These are phyloP conservation scores for Luffa acutangula DNA, from an alignment of 306 rosid species.

Conservation along the genomic window DNA sequence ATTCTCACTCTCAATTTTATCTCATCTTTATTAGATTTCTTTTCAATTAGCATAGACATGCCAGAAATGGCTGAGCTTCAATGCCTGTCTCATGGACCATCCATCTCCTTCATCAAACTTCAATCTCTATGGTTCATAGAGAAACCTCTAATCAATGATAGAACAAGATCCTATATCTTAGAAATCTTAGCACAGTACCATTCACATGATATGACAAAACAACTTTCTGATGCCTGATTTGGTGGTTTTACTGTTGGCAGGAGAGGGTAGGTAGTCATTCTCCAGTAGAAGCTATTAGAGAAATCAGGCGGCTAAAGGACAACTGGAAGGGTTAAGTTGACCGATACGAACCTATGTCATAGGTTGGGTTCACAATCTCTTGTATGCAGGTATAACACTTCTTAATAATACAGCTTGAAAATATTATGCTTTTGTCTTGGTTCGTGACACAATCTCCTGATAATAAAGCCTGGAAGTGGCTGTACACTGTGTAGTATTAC, in stretches of 20 bases:
- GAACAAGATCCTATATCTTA: not conserved
- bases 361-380: not conserved
- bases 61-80: not conserved
- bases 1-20: not conserved
- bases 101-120: not conserved
- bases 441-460: not conserved
- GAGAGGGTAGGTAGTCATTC: conserved; percentile 41
- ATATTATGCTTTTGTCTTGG: not conserved
- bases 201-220: not conserved
- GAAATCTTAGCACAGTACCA: not conserved
- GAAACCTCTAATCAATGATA: not conserved
- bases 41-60: not conserved
- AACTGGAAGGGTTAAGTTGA: conserved; percentile 53
- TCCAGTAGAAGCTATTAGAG: conserved; percentile 55
- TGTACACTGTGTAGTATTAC: not conserved
- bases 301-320: conserved; percentile 59
- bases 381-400: not conserved
- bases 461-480: not conserved
- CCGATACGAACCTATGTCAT: not conserved
- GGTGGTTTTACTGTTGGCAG: conserved; percentile 21
- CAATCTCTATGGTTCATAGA: not conserved
- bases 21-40: not conserved
- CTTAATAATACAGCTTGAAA: not conserved
- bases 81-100: not conserved
- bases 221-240: not conserved